phyloP scores from a whole-genome alignment of 768 basidiomycete species.

The Suillus ampliporus region DNA sequence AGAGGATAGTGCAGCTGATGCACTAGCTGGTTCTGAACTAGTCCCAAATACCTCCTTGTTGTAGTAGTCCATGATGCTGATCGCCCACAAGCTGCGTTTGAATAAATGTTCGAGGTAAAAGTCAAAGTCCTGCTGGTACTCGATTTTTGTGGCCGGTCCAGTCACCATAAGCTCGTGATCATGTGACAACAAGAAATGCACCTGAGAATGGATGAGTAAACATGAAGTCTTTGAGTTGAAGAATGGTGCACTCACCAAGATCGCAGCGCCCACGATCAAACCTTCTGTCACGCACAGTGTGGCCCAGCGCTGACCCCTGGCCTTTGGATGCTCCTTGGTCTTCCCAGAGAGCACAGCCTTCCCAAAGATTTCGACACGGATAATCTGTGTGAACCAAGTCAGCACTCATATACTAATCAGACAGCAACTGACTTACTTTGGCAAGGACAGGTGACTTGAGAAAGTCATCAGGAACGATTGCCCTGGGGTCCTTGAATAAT shows the following conservation, averaged over 20 bases:
- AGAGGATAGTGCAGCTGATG: background rate
- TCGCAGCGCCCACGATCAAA: background rate
- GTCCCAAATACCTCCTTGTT: too few relatives aligned
- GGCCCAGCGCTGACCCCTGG: background rate
- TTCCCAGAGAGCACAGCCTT: background rate
- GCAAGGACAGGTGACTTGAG: background rate
- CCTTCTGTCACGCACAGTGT: background rate
- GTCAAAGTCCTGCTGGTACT: too few relatives aligned
- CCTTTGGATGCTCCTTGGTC: background rate
- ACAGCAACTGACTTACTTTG: background rate
- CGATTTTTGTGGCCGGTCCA: too few relatives aligned
- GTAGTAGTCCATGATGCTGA: too few relatives aligned
- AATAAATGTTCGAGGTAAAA: too few relatives aligned
- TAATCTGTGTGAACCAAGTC: background rate
- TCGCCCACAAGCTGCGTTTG: too few relatives aligned
- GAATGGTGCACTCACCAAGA: constrained; percentile 3
- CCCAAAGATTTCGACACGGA: background rate
- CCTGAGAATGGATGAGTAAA: too few relatives aligned
- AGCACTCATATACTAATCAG: background rate
- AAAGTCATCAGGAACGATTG: background rate
- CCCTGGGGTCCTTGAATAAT: background rate
- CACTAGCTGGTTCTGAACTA: too few relatives aligned
- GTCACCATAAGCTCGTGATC: too few relatives aligned
- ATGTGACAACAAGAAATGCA: too few relatives aligned
- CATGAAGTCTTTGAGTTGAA: too few relatives aligned